Base-by-base conservation (phyloP, 305 asterid genomes). In the Fraxinus albicans region DNA sequence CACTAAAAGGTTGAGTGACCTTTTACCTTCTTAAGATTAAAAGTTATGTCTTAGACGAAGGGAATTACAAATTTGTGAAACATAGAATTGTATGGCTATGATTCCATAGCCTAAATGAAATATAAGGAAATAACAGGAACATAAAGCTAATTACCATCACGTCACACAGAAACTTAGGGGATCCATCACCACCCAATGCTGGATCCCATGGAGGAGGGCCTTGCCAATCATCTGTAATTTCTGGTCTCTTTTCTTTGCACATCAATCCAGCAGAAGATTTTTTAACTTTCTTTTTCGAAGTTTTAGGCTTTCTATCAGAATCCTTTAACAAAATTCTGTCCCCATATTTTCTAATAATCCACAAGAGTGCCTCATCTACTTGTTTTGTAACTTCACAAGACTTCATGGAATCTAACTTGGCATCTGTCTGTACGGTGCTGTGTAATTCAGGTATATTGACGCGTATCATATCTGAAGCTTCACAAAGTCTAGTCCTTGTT, bases 181-280 rank as follows among this genome's bases (percentile, higher is more conserved):
- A 90, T 42, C 96, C 98, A 81, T 94, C 95, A 82, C 98, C 98
- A 77, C 97, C 95, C 78, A 84, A 42, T 65, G 93, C 88, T 67
- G 86, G 85, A 87, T 94, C 98, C 98, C 99, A 93, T 10, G 96
- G 98, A 78, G 97, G 89, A 3, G 93, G 93, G 42, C 97, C 97
- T 85, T 90, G 92, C 97, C 94, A 93, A 63, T 92, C 95, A 76
- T 91, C 94, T 73, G 42, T 75, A 82, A 53, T 80, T 81, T 82
- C 94, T 63, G 44, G 27, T 34, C 42, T 81, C 86, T 85, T 89
- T 53, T 75, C 85, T 79, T 82, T 89, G 81, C 81, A 55, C 80
- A 83, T 87, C 86, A 84, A 69, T 80, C 89, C 87, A 25, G 84
- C 78, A 76, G 91, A 83, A 67, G 88, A 80, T 79, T 67, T 91